Evolutionary conservation across 768 basidiomycete genomes (phyloP), one percentile per base, ranked within the genome.

Genomic region (Boletus sp.): DNA sequence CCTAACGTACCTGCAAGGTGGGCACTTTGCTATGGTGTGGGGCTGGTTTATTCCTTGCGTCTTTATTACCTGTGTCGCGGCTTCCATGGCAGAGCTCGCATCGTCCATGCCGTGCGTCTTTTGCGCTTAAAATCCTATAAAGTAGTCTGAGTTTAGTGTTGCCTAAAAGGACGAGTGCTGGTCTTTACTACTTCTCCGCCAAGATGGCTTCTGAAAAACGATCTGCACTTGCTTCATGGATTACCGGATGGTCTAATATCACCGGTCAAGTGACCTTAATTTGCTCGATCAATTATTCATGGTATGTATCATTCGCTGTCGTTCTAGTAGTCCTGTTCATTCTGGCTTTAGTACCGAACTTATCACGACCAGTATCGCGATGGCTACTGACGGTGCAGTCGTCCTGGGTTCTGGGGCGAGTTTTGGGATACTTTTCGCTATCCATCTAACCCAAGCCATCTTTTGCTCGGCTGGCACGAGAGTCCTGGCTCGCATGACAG

Each of bases 201-300:
- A 66, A 66, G 33, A 66, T 66, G 65, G 64, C 64, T 32, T 58
- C 65, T 10, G 47, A 60, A 52, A 52, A 63, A 24, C 55, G 37
- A 8, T 66, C 65, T 35, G 64, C 65, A 15, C 65, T 66, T 52
- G 59, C 62, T 29, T 65, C 64, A 17, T 66, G 65, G 64, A 64
- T 66, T 48, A 66, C 65, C 8, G 65, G 65, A 49, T 66, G 65
- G 65, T 60, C 65, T 18, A 66, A 66, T 17, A 55, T 66, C 32
- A 64, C 65, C 3, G 64, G 65, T 15, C 65, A 66, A 44, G 51
- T 66, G 18, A 59, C 65, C 37, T 37, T 66, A 12, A 64, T 66
- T n/a, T 66, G 65, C 20, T 66, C 65, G 2, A 61, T 66, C 18
- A 58, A 64, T 14, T 66, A 57, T 55, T 41, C 50, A 17, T 66